phyloP scores from a whole-genome alignment of 176 grass and related monocot genomes.

The Bothriochloa decipiens region DNA sequence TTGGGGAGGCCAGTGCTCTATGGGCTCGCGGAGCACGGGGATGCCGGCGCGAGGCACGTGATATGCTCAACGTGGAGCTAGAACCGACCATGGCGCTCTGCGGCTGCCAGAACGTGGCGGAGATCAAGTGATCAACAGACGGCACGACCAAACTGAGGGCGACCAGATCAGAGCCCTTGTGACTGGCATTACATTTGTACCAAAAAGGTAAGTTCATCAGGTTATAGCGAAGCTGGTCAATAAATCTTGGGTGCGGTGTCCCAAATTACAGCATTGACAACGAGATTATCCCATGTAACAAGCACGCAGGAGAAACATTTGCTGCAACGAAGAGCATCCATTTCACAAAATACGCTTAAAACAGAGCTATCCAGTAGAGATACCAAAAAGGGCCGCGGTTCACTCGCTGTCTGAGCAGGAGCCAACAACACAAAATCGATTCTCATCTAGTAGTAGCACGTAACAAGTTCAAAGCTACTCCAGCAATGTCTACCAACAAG shows the following conservation, averaged over 20 bases:
- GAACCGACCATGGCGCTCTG: slow-evolving; percentile 77
- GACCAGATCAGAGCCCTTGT: slow-evolving; percentile 53
- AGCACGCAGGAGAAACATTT: neutral
- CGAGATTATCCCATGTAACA: too few relatives aligned
- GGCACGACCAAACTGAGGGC: slow-evolving; percentile 51
- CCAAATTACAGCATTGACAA: too few relatives aligned
- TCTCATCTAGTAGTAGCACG: slow-evolving; percentile 24
- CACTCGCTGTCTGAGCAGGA: slow-evolving; percentile 10
- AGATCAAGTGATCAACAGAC: slow-evolving; percentile 63
- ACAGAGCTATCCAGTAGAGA: slow-evolving; percentile 37
- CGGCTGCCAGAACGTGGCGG: slow-evolving; percentile 56
- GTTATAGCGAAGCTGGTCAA: too few relatives aligned
- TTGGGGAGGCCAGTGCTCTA: slow-evolving; percentile 70
- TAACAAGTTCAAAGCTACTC: slow-evolving; percentile 36
- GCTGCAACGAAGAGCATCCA: neutral
- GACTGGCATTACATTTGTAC: too few relatives aligned
- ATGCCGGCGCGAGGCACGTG: slow-evolving; percentile 64
- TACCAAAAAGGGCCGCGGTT: neutral
- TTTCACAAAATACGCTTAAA: slow-evolving; percentile 32
- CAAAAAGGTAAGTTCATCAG: neutral
- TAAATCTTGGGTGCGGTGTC: too few relatives aligned
- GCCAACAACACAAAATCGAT: slow-evolving; percentile 51
- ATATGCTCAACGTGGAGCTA: slow-evolving; percentile 75
- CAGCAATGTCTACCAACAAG: slow-evolving; percentile 38
- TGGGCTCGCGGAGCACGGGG: slow-evolving; percentile 74